Evolutionary conservation across 306 rosid genomes (phyloP).

Genomic region (Potentilla sterilis): DNA sequence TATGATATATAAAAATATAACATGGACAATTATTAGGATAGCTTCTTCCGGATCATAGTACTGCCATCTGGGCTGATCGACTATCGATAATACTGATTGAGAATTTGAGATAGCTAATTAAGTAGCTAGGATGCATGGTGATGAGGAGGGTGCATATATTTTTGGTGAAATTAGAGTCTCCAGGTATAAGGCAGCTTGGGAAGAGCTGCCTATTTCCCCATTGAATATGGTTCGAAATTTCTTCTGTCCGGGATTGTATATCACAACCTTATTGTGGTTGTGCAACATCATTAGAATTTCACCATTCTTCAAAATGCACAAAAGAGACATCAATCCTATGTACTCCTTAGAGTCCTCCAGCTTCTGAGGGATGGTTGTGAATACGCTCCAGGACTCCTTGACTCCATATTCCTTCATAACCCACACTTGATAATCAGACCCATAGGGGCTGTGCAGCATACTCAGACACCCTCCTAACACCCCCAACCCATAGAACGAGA

Average conservation of each 20-base stretch:
- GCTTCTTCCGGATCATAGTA: no score
- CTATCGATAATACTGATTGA: no score
- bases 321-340: conserved; percentile 17
- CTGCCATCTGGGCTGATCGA: no score
- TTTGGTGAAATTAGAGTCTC: conserved; percentile 7
- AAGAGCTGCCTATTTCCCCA: background rate
- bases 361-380: conserved; percentile 20
- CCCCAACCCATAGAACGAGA: conserved; percentile 20
- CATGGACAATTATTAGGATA: no score
- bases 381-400: conserved; percentile 17
- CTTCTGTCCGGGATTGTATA: conserved; percentile 5
- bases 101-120: background rate
- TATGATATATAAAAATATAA: background rate
- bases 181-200: conserved; percentile 7
- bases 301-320: background rate
- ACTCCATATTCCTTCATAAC: conserved; percentile 15
- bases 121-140: background rate
- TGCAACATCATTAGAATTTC: conserved; percentile 14
- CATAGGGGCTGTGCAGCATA: conserved; percentile 19
- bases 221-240: background rate
- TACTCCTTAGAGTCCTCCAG: conserved; percentile 19
- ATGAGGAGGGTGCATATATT: background rate
- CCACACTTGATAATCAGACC: conserved; percentile 21
- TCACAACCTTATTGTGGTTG: conserved; percentile 12
- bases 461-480: conserved; percentile 15